These are phyloP conservation scores for Euclidium syriacum DNA, from an alignment of 345 rosid species.

Conservation along the genomic window DNA sequence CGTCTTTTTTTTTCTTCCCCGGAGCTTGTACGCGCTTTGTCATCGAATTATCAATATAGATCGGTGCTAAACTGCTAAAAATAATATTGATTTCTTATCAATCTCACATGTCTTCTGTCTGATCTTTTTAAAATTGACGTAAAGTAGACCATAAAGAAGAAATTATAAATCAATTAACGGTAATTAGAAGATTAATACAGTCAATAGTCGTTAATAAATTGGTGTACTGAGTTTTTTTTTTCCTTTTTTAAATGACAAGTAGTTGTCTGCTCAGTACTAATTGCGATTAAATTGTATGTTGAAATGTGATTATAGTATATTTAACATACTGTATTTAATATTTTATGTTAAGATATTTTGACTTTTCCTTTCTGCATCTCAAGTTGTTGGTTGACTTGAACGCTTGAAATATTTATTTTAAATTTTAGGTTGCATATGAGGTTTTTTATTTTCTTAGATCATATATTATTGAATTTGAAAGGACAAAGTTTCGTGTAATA, in stretches of 20 bases:
- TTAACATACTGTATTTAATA: neutral
- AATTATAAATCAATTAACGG: neutral
- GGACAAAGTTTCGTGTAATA: neutral
- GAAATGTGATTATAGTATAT: neutral
- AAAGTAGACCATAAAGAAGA: neutral
- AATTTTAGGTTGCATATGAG: neutral
- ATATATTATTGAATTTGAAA: neutral
- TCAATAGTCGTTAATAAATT: neutral
- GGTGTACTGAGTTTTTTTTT: neutral
- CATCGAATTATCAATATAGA: neutral
- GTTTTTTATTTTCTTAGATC: neutral
- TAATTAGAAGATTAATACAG: neutral
- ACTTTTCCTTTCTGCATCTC: too few relatives aligned
- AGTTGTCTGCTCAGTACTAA: neutral
- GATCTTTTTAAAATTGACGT: slow-evolving; percentile 1
- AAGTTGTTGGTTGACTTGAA: slow-evolving; percentile 21
- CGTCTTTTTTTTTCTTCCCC: neutral
- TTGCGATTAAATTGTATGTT: neutral
- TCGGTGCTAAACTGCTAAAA: too few relatives aligned
- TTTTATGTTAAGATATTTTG: neutral
- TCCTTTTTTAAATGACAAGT: neutral
- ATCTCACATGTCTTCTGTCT: neutral
- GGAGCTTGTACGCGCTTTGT: slow-evolving; percentile 7
- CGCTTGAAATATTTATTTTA: neutral
- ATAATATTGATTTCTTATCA: too few relatives aligned